Evolutionary conservation across 2,329 filamentous ascomycete genomes (phyloP).

Genomic region (Metarhizium brunneum): DNA sequence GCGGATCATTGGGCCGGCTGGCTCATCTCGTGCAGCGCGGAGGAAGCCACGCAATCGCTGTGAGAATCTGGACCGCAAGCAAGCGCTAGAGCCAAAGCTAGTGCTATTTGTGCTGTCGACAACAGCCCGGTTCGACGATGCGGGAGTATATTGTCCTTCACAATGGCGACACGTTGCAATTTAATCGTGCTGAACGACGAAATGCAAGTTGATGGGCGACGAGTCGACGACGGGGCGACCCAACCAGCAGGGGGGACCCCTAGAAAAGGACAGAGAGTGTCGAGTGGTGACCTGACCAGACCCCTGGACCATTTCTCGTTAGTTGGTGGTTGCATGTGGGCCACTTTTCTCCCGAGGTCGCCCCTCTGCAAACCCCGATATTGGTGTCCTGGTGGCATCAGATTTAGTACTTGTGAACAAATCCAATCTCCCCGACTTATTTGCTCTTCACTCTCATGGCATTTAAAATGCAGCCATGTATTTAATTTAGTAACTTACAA

Average conservation of each 20-base stretch:
- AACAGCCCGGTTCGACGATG: neutral
- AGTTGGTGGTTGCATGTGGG: no score
- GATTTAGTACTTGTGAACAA: no score
- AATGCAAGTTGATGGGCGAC: neutral
- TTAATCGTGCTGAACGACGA: neutral
- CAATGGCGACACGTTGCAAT: neutral
- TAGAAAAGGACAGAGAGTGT: slow-evolving; percentile 2
- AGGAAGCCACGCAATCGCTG: slow-evolving; percentile 12
- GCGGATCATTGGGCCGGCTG: slow-evolving; percentile 26
- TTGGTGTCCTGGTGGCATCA: no score
- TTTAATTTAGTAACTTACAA: neutral
- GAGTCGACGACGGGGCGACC: no score
- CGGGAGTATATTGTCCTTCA: neutral
- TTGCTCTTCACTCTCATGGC: neutral
- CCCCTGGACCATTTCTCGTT: no score
- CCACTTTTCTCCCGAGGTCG: no score
- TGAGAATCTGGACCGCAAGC: neutral
- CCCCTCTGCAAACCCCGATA: no score
- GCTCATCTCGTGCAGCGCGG: slow-evolving; percentile 16
- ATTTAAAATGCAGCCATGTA: neutral
- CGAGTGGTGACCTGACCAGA: no score
- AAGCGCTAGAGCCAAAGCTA: neutral
- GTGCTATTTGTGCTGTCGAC: neutral
- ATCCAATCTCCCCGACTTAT: no score
- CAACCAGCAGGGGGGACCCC: neutral